Conservation (phyloP, 331 rosid genomes). For the Malus hybrid region DNA sequence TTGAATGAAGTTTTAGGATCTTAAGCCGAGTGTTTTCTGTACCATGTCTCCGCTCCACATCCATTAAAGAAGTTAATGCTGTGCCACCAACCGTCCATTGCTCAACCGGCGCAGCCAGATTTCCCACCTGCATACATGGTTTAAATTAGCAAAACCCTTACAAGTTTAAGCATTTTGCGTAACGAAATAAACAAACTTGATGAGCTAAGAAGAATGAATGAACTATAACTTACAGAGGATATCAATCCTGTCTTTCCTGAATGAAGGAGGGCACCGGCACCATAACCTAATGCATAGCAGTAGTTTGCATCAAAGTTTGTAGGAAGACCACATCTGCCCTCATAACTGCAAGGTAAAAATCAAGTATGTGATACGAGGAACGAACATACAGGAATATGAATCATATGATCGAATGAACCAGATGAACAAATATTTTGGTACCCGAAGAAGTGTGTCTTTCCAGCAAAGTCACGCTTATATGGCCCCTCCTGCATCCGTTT, state of each 20-base stretch:
- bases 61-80: slow-evolving; percentile 14
- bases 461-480: not conserved
- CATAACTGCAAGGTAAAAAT: slow-evolving; percentile 4
- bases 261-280: slow-evolving; percentile 15
- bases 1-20: too few species aligned
- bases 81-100: slow-evolving; percentile 21
- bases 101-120: slow-evolving; percentile 16
- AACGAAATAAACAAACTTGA: not conserved
- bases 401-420: not conserved
- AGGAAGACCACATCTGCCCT: slow-evolving; percentile 18
- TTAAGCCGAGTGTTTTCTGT: not conserved
- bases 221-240: slow-evolving; percentile 4
- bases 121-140: slow-evolving; percentile 10
- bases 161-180: not conserved
- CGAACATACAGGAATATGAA: too few species aligned
- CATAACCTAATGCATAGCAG: slow-evolving; percentile 21
- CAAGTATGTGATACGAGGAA: not conserved
- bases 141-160: not conserved
- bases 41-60: slow-evolving; percentile 22
- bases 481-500: slow-evolving; percentile 4
- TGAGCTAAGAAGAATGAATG: not conserved
- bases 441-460: slow-evolving; percentile 20
- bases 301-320: slow-evolving; percentile 18
- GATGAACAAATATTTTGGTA: not conserved
- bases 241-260: slow-evolving; percentile 18